Evolutionary conservation across 768 basidiomycete species (phyloP).

Genomic region (Rickenella mellea): DNA sequence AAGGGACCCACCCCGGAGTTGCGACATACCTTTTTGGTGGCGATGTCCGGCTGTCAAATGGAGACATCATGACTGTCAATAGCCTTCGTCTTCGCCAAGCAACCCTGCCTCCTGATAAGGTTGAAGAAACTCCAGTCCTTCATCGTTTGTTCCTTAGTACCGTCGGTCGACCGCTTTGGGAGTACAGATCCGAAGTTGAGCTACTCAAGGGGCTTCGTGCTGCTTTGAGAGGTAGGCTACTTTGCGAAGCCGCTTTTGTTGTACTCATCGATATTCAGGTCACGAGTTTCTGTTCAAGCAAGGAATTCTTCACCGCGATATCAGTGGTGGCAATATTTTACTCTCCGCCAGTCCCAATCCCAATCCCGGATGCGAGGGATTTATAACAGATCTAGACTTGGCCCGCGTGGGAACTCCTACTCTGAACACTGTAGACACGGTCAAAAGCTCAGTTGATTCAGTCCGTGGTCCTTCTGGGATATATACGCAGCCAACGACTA

Average conservation of each 20-base stretch:
- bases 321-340: constrained; percentile 26
- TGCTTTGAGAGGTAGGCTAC: constrained; percentile 3
- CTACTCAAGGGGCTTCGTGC: constrained; percentile 1
- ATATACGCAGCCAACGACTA: constrained; percentile 1
- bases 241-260: too few relatives aligned
- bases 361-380: constrained; percentile 11
- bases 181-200: constrained; percentile 3
- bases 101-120: background rate
- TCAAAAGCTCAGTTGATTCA: background rate
- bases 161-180: constrained; percentile 7
- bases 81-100: background rate
- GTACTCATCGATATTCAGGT: constrained; percentile 9
- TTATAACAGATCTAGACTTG: constrained; percentile 23
- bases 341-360: constrained; percentile 10
- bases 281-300: constrained; percentile 13
- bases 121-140: background rate
- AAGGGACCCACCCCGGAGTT: background rate
- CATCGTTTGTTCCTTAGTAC: constrained; percentile 5
- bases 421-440: background rate
- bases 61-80: too few relatives aligned
- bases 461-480: background rate
- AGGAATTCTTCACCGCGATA: constrained; percentile 22
- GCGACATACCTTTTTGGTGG: too few relatives aligned
- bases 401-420: constrained; percentile 12
- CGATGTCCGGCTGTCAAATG: too few relatives aligned